These are phyloP conservation scores for Leccinellum rugosiceps DNA, from an alignment of 768 basidiomycete species.

Conservation along the genomic window DNA sequence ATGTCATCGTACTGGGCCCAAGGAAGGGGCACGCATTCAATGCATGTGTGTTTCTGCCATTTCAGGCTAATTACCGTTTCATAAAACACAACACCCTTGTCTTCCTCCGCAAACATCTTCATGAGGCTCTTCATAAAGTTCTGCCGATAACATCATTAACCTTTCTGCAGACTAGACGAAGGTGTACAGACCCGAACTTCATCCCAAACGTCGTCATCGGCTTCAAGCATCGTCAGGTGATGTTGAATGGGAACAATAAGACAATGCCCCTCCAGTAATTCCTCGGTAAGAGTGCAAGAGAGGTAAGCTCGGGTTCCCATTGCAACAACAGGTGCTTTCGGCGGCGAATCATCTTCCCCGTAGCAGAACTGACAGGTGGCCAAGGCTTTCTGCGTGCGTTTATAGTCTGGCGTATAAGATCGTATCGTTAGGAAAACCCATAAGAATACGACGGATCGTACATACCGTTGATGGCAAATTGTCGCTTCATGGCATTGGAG, in stretches of 20 bases:
- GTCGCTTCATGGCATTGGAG: constrained; percentile 92
- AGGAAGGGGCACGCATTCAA: constrained; percentile 91
- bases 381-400: constrained; percentile 86
- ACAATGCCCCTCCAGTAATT: constrained; percentile 89
- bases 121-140: constrained; percentile 92
- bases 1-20: constrained; percentile 85
- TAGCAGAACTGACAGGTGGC: constrained; percentile 87
- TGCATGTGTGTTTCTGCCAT: constrained; percentile 86
- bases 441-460: not conserved
- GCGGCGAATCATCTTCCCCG: constrained; percentile 87
- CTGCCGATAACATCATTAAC: constrained; percentile 30
- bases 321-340: constrained; percentile 84
- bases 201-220: constrained; percentile 98
- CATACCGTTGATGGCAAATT: constrained; percentile 92
- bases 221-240: constrained; percentile 85
- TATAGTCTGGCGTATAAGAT: constrained; percentile 65
- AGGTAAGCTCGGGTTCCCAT: constrained; percentile 90
- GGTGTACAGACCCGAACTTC: constrained; percentile 73
- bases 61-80: constrained; percentile 89
- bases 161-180: not conserved
- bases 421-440: not conserved
- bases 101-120: constrained; percentile 89
- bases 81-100: constrained; percentile 93
- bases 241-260: constrained; percentile 96
- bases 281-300: constrained; percentile 84